phyloP scores from a whole-genome alignment of 2,329 filamentous ascomycete species.

The Exophiala bonariae region DNA sequence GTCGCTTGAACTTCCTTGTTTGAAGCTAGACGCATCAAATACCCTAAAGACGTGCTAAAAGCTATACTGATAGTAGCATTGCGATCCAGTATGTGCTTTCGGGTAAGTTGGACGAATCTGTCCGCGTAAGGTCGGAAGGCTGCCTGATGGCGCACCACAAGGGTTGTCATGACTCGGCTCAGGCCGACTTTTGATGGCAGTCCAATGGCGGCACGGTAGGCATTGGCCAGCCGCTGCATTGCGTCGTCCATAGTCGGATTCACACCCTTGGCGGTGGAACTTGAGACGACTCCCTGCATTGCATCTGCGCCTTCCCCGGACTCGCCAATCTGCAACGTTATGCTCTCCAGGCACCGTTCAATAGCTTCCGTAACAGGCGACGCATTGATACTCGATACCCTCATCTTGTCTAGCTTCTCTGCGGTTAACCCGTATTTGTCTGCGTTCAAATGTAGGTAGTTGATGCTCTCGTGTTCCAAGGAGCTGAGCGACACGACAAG shows the following conservation, averaged over 20 bases:
- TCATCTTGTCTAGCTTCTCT: constrained; percentile 85
- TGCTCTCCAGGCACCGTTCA: constrained; percentile 79
- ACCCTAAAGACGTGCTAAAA: constrained; percentile 84
- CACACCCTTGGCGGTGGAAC: neutral
- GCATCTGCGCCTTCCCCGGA: constrained; percentile 9
- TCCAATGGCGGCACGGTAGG: constrained; percentile 82
- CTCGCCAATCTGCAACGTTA: constrained; percentile 63
- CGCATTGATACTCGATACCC: constrained; percentile 76
- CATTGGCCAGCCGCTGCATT: constrained; percentile 69
- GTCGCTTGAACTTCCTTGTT: constrained; percentile 59
- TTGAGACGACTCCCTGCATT: constrained; percentile 22
- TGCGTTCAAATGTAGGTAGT: constrained; percentile 89
- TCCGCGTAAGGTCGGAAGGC: constrained; percentile 75
- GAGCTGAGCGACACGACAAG: constrained; percentile 81
- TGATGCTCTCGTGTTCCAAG: constrained; percentile 83
- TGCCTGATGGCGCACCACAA: constrained; percentile 76
- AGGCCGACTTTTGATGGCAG: constrained; percentile 94
- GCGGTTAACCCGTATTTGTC: constrained; percentile 80
- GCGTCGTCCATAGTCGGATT: constrained; percentile 63
- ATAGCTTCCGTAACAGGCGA: constrained; percentile 93
- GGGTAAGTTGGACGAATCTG: constrained; percentile 72
- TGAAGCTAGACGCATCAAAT: constrained; percentile 69
- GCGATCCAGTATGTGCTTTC: constrained; percentile 81
- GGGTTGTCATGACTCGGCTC: constrained; percentile 76
- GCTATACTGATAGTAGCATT: constrained; percentile 92